Base-by-base conservation (phyloP, 169 alveolate genomes). In the Plasmodium adleri region DNA sequence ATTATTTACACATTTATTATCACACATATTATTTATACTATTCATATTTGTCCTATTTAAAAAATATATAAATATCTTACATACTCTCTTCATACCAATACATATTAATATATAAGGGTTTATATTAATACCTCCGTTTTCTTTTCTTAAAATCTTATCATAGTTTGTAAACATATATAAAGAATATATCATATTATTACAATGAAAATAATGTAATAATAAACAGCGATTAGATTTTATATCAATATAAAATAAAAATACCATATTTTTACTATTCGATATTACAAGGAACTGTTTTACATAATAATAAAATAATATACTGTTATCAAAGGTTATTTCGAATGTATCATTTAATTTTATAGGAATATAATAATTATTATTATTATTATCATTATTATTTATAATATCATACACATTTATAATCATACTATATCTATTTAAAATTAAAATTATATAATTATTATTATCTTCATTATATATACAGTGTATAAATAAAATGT, bases 221-320 rank as follows among this genome's bases (percentile, higher is more conserved):
- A 56, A 67, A 10, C 59, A 28, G 7, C 8, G n/a, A 17, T 68
- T 80, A 56, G 67, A 68, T 45, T 20, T n/a, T 22, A 70, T 32
- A 63, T 80, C 90, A 10, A 80, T n/a, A 10, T 80, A 68, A 39
- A 80, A 68, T 66, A 80, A 10, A 1, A 68, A 72, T 17, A 80
- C 64, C 2, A 5, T 12, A n/a, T 63, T 43, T 32, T 60, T 68
- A 32, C 26, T 60, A 28, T 80, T 56, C 2, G 90, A 66, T 50
- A 80, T 4, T 20, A 43, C 17, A 0, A 80, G 52, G 63, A 80
- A 32, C 7, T 72, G 49, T 13, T 80, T 70, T 43, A 68, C 58
- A 49, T 9, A 80, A 58, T 80, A 62, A 49, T 56, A 58, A 60
- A 68, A 20, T 4, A 67, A 7, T 6, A 80, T 54, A 22, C 59